Base-by-base conservation (phyloP, 345 rosid genomes). In the Stellera chamaejasme region DNA sequence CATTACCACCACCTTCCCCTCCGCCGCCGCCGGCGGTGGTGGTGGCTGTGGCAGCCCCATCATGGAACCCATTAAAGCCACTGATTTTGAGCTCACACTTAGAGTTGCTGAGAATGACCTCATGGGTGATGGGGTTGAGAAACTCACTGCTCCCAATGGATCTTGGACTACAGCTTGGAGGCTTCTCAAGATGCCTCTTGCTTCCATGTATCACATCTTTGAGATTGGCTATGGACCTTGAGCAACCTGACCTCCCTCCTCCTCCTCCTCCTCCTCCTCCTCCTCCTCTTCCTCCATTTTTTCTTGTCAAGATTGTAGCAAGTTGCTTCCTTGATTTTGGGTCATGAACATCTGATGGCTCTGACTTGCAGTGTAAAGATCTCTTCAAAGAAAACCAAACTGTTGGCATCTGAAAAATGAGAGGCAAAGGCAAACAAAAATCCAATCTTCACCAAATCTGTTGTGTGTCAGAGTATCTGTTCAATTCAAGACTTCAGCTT, bases 111-210 rank as follows among this genome's bases (percentile, higher is more conserved):
- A 93, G 82, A 19, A 93, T 80, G 28, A 93, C 97, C 64, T 93
- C 99, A 66, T 93, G 99, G 65, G 96, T 82, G 27, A 93, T 83
- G 49, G 97, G 99, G 83, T 93, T 93, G 5, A 88, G 87, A 64
- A 93, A 89, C 85, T 93, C 99, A 72, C 89, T 93, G 78, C 99
- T 93, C 26, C 99, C 99, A 15, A 93, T 89, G 56, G 99, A 93
- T 62, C 99, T 84, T 55, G 99, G 99, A 56, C 99, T 93, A 63
- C 97, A 88, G 47, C 87, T 88, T 4, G 97, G 89, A 15, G 99
- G 97, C 64, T 72, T 84, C 60, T 89, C 97, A 48, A 80, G 60
- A 62, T 93, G 97, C 13, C 97, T 75, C 76, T 93, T 93, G 85
- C 99, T 93, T 39, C 99, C 99, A 65, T 93, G 96, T 59, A 93